Base-by-base conservation (phyloP, 2,329 filamentous ascomycete genomes). In the Immersiporthe knoxdaviesiana region DNA sequence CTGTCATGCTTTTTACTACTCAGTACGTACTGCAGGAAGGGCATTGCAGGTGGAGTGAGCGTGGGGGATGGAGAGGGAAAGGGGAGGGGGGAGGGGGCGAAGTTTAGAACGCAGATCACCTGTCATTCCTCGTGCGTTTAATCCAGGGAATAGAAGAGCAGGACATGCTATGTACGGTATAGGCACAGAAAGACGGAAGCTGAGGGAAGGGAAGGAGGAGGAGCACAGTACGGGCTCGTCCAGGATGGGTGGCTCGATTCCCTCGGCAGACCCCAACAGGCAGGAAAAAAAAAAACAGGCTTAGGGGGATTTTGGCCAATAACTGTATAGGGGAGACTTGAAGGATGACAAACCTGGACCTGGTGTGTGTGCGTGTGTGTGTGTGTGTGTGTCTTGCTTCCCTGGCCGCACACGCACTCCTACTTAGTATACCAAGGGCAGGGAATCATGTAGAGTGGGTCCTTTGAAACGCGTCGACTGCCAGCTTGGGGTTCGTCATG, bases 21-120 rank as follows among this genome's bases (percentile, higher is more conserved):
- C 60, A n/a, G n/a, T n/a, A n/a, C n/a, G n/a, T n/a, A n/a, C 12
- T 35, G 47, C 63, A 54, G 6, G n/a, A 35, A 44, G 27, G 61
- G 8, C 47, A 44, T 35, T 18, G 41, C 61, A 63, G 61, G 61
- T 50, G 61, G 44, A 63, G 61, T 24, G 30, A 8, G 61, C 61
- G 61, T 63, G 61, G 61, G 61, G 61, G 61, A 63, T 1, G 44
- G 37, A 47, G 41, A 16, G 41, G 41, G 14, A 16, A 30, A 18
- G 61, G 30, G 14, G 50, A 47, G 3, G 3, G 18, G 47, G n/a
- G 16, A n/a, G 44, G 39, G 8, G 21, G 39, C 32, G 61, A 47
- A 41, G 11, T 11, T 11, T 63, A 30, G 61, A 18, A 41, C 44
- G 61, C 14, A 50, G 61, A 63, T 63, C 41, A 41, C 27, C n/a